Conservation (phyloP, 2,329 filamentous ascomycete genomes). For the Pseudopithomyces maydicus region DNA sequence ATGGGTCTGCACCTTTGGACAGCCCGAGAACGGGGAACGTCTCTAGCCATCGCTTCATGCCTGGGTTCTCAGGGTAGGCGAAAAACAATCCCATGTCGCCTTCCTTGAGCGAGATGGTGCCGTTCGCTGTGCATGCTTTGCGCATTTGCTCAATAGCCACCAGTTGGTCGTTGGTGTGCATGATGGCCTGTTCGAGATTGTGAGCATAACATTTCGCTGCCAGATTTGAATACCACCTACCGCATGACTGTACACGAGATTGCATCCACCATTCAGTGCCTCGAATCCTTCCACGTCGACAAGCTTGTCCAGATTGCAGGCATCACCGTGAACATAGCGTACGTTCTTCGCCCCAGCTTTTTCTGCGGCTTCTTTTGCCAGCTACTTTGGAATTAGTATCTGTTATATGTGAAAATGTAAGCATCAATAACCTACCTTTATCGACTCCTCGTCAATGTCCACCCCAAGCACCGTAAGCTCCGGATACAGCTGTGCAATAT, state of each 20-base stretch:
- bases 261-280: not conserved
- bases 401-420: not conserved
- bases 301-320: not conserved
- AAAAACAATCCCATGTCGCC: slow-evolving; percentile 2
- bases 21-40: not conserved
- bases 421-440: not conserved
- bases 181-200: not conserved
- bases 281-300: not conserved
- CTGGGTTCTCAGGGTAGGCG: slow-evolving; percentile 1
- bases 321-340: not conserved
- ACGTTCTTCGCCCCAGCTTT: not conserved
- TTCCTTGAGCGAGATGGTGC: not conserved
- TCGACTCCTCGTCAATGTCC: slow-evolving; percentile 2
- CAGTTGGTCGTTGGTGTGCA: slow-evolving; percentile 1
- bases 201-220: not conserved
- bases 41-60: slow-evolving; percentile 1
- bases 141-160: not conserved
- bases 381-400: not conserved
- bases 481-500: not conserved
- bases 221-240: not conserved
- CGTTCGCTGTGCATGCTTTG: not conserved
- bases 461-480: slow-evolving; percentile 1
- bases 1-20: not conserved
- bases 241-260: slow-evolving; percentile 1
- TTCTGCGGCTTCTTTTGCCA: not conserved